Base-by-base conservation (phyloP, 2,329 filamentous ascomycete species). In the Colletotrichum salicis region DNA sequence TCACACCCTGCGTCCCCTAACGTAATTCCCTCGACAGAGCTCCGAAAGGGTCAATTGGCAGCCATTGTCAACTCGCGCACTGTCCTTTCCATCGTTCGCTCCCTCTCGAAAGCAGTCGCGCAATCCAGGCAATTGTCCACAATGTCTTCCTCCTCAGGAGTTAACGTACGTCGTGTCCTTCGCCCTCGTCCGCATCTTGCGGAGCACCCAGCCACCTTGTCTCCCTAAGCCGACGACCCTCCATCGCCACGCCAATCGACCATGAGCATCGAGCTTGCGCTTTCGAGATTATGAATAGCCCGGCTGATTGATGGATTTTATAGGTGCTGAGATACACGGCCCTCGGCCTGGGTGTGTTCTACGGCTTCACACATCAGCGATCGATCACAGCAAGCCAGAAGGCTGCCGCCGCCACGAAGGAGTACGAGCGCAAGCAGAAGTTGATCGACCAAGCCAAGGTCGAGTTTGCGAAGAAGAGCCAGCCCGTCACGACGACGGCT, bases 251-350 rank as follows among this genome's bases (percentile, higher is more conserved):
- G 41, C 64, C 29, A 66, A 33, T 29, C 55, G 37, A 56, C 29
- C 24, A n/a, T 56, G 62, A 51, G 61, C 27, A 22, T 48, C 10
- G 35, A 35, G 13, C 10, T 13, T 51, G 22, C 11, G 11, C 27
- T 24, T 29, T 35, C 37, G 41, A 12, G 7, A 57, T 5, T 29
- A 41, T 37, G 45, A 33, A 62, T 13, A 56, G 3, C 12, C 31
- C 37, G 41, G 74, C 77, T 81, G 79, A 81, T 79, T 78, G 74
- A 76, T 67, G 66, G 37, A 60, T 74, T 52, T 31, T 71, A 64
- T 84, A 99, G 96, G 96, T 99, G 84, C 90, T 98, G 84, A 95
- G 96, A 86, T 99, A 96, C 90, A 96, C 95, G 81, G 95, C 95
- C 82, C 93, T 99, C 77, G 93, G 92, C 80, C 88, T 94, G 80